Conservation (phyloP, 1,284 basidiomycete genomes). For the Tilletia caries region DNA sequence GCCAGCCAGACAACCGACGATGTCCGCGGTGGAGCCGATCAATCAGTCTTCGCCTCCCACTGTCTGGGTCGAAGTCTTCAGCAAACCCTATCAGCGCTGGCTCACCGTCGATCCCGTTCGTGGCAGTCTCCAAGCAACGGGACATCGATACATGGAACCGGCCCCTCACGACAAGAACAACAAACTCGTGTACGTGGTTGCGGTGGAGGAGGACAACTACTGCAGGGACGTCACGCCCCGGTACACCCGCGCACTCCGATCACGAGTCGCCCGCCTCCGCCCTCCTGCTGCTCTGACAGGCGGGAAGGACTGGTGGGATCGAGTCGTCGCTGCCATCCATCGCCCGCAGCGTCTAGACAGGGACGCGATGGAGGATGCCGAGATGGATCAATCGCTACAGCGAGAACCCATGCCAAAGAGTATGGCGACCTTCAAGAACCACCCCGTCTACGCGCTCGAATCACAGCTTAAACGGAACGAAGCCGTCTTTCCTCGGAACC, state of each 20-base stretch:
- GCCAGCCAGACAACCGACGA: conserved; percentile 16
- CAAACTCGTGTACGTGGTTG: conserved; percentile 87
- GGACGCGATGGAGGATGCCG: conserved; percentile 91
- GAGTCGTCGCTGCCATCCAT: conserved; percentile 42
- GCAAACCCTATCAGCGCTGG: conserved; percentile 85
- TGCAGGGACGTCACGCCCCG: conserved; percentile 61
- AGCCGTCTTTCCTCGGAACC: conserved; percentile 71
- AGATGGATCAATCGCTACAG: conserved; percentile 72
- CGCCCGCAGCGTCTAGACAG: conserved; percentile 63
- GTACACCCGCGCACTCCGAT: conserved; percentile 73
- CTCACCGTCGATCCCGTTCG: conserved; percentile 81
- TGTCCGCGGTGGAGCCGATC: conserved; percentile 47
- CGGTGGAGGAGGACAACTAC: conserved; percentile 76
- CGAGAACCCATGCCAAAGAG: conserved; percentile 93
- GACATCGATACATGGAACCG: conserved; percentile 69
- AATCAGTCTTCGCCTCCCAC: conserved; percentile 67
- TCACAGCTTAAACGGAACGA: conserved; percentile 86
- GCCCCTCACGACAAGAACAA: conserved; percentile 65
- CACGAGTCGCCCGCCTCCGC: conserved; percentile 77
- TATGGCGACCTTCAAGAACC: conserved; percentile 88
- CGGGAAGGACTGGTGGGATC: conserved; percentile 73
- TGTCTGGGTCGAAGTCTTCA: conserved; percentile 97
- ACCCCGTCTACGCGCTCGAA: conserved; percentile 84
- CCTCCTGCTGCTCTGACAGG: conserved; percentile 66
- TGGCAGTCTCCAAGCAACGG: conserved; percentile 56